Conservation (phyloP, 106 monocot genomes). For the Cymbidium sinense region DNA sequence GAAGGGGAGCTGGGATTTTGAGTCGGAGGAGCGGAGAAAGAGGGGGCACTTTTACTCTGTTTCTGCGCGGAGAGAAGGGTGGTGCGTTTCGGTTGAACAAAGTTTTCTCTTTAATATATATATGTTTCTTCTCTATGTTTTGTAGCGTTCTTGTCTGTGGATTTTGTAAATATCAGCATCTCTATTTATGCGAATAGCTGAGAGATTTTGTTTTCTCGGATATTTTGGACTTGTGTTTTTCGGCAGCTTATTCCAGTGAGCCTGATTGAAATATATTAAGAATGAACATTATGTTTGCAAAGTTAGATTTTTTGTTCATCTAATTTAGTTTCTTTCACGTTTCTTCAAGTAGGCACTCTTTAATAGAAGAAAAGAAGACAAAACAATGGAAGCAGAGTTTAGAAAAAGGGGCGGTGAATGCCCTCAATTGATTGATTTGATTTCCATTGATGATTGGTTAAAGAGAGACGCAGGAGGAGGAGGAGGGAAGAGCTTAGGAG, state of each 20-base stretch:
- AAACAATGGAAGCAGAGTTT: slow-evolving; percentile 19
- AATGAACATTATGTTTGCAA: neutral
- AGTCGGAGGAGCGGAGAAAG: neutral
- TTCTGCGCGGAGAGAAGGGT: neutral
- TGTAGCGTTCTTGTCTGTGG: neutral
- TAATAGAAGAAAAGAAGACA: neutral
- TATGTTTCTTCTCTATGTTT: neutral
- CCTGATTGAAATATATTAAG: neutral
- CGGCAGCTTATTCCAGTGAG: neutral
- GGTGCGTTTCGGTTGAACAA: neutral
- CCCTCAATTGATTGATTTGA: slow-evolving; percentile 16
- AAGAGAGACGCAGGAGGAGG: slow-evolving; percentile 11
- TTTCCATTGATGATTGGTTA: slow-evolving; percentile 15
- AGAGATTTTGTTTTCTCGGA: neutral
- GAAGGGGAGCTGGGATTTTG: neutral
- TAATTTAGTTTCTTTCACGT: neutral
- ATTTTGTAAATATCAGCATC: neutral
- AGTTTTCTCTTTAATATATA: neutral
- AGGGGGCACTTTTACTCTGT: slow-evolving; percentile 2
- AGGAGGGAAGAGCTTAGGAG: slow-evolving; percentile 15
- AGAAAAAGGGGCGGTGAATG: slow-evolving; percentile 1
- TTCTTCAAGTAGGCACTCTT: neutral
- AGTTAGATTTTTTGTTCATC: neutral
- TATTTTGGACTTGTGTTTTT: neutral
- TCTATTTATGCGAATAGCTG: neutral